A percentile compares a stretch with the other conserved stretches of the same genome.
phyloP scores from a whole-genome alignment of 306 rosid species.

The Dryas alaskensis region DNA sequence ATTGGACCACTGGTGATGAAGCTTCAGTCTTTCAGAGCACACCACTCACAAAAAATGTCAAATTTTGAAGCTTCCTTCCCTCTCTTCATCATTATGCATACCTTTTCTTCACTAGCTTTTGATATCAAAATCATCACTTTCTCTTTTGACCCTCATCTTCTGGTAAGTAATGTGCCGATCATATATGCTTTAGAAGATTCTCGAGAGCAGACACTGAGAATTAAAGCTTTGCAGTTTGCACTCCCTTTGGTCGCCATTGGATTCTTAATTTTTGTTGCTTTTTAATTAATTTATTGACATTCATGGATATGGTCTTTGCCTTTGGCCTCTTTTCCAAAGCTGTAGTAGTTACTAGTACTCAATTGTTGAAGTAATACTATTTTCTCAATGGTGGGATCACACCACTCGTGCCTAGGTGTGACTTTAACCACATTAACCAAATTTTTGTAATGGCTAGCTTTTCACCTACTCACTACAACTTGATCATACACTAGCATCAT shows the following conservation, averaged over 20 bases:
- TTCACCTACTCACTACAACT: not conserved
- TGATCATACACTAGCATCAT: not conserved
- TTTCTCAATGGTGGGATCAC: constrained; percentile 22
- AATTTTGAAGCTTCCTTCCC: constrained; percentile 10
- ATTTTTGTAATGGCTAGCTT: not conserved
- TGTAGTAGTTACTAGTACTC: not conserved
- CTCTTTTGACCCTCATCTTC: constrained; percentile 3
- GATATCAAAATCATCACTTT: not conserved
- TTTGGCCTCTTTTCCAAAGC: constrained; percentile 24
- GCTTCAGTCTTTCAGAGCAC: not conserved
- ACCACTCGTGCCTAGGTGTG: constrained; percentile 12
- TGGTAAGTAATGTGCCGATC: not conserved
- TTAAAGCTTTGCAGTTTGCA: constrained; percentile 7
- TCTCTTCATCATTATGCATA: constrained; percentile 13
- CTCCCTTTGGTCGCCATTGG: constrained; percentile 33
- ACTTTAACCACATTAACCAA: not conserved
- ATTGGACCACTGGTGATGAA: not conserved
- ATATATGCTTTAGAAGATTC: constrained; percentile 23
- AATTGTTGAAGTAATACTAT: not conserved
- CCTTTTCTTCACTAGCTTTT: not conserved
- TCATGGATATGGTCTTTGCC: not conserved
- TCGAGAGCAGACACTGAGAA: not conserved
- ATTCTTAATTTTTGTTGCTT: constrained; percentile 14
- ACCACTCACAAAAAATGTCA: constrained; percentile 5
- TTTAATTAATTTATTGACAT: constrained; percentile 2